A percentile compares a stretch with the other conserved stretches of the same genome.
Evolutionary conservation across 2,329 filamentous ascomycete genomes (phyloP).

Genomic region (Fusarium redolens): DNA sequence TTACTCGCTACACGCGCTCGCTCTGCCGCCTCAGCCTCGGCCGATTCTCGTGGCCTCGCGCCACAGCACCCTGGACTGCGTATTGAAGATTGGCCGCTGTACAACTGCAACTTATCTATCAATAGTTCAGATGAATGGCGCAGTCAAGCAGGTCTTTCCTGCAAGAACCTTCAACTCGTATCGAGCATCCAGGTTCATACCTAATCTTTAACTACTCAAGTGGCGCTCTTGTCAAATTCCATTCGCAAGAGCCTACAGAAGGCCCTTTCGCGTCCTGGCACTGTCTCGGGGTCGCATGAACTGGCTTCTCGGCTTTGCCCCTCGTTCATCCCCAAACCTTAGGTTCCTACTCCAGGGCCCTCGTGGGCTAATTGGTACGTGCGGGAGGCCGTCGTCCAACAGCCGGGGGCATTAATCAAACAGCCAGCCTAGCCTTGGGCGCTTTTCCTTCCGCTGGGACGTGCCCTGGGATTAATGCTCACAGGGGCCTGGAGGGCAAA

Average conservation of each 20-base stretch:
- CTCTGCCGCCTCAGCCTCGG: constrained; percentile 30
- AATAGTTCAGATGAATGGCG: constrained; percentile 9
- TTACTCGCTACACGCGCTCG: constrained; percentile 16
- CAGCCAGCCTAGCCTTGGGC: constrained; percentile 35
- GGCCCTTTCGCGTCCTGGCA: constrained; percentile 24
- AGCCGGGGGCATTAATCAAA: constrained; percentile 44
- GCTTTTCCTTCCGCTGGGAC: constrained; percentile 36
- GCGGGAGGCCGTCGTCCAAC: constrained; percentile 41
- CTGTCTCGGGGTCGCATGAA: constrained; percentile 43
- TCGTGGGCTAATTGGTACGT: constrained; percentile 34
- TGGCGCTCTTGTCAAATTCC: constrained; percentile 30
- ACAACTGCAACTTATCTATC: constrained; percentile 9
- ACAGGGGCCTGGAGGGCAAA: constrained; percentile 25
- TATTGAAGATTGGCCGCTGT: neutral
- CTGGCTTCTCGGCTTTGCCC: constrained; percentile 36
- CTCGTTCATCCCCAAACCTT: constrained; percentile 30
- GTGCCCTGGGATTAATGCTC: constrained; percentile 36
- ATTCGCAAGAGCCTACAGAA: constrained; percentile 7
- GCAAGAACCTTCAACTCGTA: neutral
- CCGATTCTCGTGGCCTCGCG: constrained; percentile 22
- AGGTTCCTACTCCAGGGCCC: constrained; percentile 25
- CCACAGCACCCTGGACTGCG: constrained; percentile 6
- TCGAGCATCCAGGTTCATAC: neutral
- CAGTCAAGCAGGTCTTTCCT: neutral
- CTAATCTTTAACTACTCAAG: constrained; percentile 16